These are phyloP conservation scores for Populus tremula DNA, from an alignment of 345 rosid genomes.

Conservation along the genomic window DNA sequence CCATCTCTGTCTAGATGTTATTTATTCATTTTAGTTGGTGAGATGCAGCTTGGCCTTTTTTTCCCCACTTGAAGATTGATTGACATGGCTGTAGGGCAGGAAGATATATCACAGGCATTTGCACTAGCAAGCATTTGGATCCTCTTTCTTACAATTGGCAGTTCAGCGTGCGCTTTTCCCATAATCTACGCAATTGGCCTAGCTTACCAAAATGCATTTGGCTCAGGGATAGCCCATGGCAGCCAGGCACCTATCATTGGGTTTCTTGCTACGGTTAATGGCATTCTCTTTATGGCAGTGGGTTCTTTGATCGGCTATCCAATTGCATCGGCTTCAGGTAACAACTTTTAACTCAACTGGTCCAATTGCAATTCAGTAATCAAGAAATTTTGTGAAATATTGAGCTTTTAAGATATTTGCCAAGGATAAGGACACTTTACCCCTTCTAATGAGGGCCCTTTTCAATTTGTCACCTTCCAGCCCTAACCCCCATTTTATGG, in stretches of 20 bases:
- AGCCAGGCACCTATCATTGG: constrained; percentile 44
- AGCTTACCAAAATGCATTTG: constrained; percentile 55
- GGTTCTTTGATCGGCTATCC: constrained; percentile 75
- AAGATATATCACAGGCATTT: constrained; percentile 80
- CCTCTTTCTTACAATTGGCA: constrained; percentile 68
- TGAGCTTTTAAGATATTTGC: not conserved
- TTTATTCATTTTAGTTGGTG: not conserved
- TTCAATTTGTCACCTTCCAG: not conserved
- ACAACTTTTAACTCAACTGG: not conserved
- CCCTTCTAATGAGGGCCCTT: not conserved
- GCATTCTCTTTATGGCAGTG: constrained; percentile 56
- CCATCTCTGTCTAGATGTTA: not conserved
- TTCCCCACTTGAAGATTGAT: constrained; percentile 47
- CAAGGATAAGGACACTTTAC: not conserved
- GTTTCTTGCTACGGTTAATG: constrained; percentile 51
- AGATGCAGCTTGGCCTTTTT: not conserved
- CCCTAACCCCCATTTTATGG: not conserved
- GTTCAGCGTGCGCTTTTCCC: constrained; percentile 55
- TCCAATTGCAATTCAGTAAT: not conserved
- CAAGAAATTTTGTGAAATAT: not conserved
- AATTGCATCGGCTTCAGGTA: constrained; percentile 78
- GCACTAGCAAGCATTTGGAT: constrained; percentile 85
- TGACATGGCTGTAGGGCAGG: constrained; percentile 95
- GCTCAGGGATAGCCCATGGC: constrained; percentile 37
- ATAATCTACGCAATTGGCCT: constrained; percentile 51